Evolutionary conservation across 352 stramenopile genomes (phyloP), one percentile per base, ranked within the genome.

Genomic region (Blastocystis sp.): DNA sequence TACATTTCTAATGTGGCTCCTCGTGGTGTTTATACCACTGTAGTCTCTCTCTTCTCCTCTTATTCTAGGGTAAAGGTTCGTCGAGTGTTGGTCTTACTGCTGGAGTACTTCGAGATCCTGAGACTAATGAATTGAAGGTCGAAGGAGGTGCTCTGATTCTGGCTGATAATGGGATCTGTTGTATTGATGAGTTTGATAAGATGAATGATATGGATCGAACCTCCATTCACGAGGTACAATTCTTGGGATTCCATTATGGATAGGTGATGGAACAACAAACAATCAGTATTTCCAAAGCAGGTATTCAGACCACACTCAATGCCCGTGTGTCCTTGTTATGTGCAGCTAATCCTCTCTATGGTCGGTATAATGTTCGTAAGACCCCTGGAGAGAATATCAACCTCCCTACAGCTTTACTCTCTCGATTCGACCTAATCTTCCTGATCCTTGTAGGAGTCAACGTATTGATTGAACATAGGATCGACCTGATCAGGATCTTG

Each of bases 251-350:
- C 12, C 56, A 11, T 46, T 6, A 71, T 9, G 9, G n/a, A 78
- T 90, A 95, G 90, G 96, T 99, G 5, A 99, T 99, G 96, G 97
- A 99, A 91, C 96, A 99, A 89, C 96, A 99, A 88, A 99, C 96
- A 0, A 95, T 99, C 37, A 93, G 89, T 69, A 97, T 99, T 87
- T 96, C 96, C 42, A 99, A 99, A 88, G 97, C 96, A 16, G 96
- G 96, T 27, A 99, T 99, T 88, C 97, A 97, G 0, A 98, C 96
- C 7, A 98, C 96, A 14, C 90, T 99, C 1, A 96, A 97, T 90
- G 93, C 93, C 12, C 91, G 94, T 43, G 92, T 93, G 16, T 92
- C 93, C 11, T 91, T 97, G 5, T 89, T 97, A 4, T 93, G 93
- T 0, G 93, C 94, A 14, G 94, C 94, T 1, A 97, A 97, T 88